Evolutionary conservation across 2,329 filamentous ascomycete genomes (phyloP).

Genomic region (Fusarium sp.): DNA sequence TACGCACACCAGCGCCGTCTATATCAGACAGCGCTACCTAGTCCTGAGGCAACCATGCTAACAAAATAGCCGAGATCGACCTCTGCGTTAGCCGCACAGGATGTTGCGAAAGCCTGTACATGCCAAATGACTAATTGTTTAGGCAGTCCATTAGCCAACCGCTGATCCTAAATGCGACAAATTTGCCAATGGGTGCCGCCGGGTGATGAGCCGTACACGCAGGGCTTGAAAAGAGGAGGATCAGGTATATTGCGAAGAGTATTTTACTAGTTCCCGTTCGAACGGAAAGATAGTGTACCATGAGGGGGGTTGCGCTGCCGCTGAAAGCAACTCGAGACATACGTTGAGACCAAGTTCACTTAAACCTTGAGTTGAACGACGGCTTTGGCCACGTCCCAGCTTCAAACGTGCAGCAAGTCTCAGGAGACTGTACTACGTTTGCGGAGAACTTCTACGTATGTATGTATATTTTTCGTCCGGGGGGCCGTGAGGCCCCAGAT

Average conservation of each 20-base stretch:
- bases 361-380: not conserved
- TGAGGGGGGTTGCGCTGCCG: not conserved
- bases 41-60: not conserved
- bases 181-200: not conserved
- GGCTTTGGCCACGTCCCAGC: not conserved
- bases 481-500: too few species aligned
- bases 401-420: not conserved
- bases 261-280: not conserved
- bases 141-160: not conserved
- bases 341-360: not conserved
- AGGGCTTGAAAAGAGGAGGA: not conserved
- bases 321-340: not conserved
- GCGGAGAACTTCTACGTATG: too few species aligned
- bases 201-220: not conserved
- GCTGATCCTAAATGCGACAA: not conserved
- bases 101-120: not conserved
- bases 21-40: not conserved
- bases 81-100: not conserved
- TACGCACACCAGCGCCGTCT: not conserved
- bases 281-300: not conserved
- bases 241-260: not conserved
- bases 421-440: not conserved
- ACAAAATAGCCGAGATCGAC: not conserved
- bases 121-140: not conserved
- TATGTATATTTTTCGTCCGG: too few species aligned